Percentiles rank a stretch among this genome's conserved stretches.
These are phyloP conservation scores for Hypoxylon sp. DNA, from an alignment of 2,329 filamentous ascomycete genomes.

Conservation along the genomic window DNA sequence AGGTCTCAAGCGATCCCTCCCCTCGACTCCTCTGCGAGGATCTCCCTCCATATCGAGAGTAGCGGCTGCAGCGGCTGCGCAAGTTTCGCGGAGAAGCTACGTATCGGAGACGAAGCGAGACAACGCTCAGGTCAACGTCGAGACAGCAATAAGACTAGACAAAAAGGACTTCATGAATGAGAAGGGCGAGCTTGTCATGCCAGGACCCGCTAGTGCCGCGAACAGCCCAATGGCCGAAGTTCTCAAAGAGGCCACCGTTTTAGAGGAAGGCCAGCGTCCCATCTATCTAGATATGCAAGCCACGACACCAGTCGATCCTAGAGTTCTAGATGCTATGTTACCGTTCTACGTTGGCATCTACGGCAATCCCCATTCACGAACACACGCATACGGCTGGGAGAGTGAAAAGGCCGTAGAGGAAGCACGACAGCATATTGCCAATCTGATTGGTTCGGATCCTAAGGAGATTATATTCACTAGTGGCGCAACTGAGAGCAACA, in stretches of 20 bases:
- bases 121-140: conserved; percentile 83
- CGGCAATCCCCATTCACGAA: conserved; percentile 96
- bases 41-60: conserved; percentile 55
- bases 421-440: conserved; percentile 85
- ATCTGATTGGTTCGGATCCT: conserved; percentile 90
- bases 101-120: conserved; percentile 87
- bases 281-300: conserved; percentile 99
- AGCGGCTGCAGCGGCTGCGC: conserved; percentile 51
- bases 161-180: conserved; percentile 82
- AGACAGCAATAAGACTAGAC: conserved; percentile 88
- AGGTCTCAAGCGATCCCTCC: conserved; percentile 60
- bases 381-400: conserved; percentile 99
- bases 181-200: conserved; percentile 63
- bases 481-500: conserved; percentile 98
- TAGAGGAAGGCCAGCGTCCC: conserved; percentile 92
- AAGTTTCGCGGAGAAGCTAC: conserved; percentile 72
- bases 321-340: conserved; percentile 96
- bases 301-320: conserved; percentile 93
- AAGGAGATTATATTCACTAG: conserved; percentile 99
- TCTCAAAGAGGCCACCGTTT: conserved; percentile 89
- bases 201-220: conserved; percentile 69
- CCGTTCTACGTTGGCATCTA: conserved; percentile 94
- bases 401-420: conserved; percentile 94
- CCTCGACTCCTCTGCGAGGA: conserved; percentile 56
- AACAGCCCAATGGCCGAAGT: conserved; percentile 88